These are phyloP conservation scores for Pseudovirgaria hyperparasitica DNA, from an alignment of 2,329 filamentous ascomycete genomes.

Conservation along the genomic window DNA sequence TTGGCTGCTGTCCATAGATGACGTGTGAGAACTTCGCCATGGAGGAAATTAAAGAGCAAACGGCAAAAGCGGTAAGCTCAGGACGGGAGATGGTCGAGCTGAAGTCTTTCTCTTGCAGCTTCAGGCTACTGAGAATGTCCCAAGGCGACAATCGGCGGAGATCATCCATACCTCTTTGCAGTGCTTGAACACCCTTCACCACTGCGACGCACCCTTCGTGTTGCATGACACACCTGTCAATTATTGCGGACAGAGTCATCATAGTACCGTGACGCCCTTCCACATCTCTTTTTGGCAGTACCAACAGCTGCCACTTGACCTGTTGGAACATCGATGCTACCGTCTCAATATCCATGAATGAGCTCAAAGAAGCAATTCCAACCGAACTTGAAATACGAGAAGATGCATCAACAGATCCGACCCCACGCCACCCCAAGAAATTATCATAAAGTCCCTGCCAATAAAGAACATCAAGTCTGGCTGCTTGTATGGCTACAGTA, in stretches of 20 bases:
- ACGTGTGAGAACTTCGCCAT: constrained; percentile 11
- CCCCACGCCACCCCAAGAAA: constrained; percentile 73
- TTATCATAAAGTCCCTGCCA: constrained; percentile 58
- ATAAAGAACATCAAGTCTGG: constrained; percentile 50
- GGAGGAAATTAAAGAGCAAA: constrained; percentile 39
- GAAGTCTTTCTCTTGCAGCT: constrained; percentile 25
- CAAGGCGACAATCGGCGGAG: constrained; percentile 12
- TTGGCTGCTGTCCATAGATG: constrained; percentile 3
- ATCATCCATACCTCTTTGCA: constrained; percentile 1
- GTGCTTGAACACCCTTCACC: constrained; percentile 7
- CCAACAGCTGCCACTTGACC: constrained; percentile 32
- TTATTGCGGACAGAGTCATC: constrained; percentile 45
- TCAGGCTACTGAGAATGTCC: constrained; percentile 17
- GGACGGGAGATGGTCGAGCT: constrained; percentile 39
- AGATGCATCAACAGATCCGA: constrained; percentile 63
- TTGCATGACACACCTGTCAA: constrained; percentile 8
- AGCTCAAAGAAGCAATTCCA: constrained; percentile 50
- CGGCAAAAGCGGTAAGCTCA: constrained; percentile 52
- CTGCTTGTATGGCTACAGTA: constrained; percentile 59
- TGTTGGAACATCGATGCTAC: constrained; percentile 25
- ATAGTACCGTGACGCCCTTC: constrained; percentile 59
- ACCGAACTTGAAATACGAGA: constrained; percentile 61
- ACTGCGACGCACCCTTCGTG: too few species aligned
- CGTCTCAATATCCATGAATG: constrained; percentile 23
- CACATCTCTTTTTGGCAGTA: constrained; percentile 44